Conservation (phyloP, 257 asterid species). For the Linderniella brevidens region DNA sequence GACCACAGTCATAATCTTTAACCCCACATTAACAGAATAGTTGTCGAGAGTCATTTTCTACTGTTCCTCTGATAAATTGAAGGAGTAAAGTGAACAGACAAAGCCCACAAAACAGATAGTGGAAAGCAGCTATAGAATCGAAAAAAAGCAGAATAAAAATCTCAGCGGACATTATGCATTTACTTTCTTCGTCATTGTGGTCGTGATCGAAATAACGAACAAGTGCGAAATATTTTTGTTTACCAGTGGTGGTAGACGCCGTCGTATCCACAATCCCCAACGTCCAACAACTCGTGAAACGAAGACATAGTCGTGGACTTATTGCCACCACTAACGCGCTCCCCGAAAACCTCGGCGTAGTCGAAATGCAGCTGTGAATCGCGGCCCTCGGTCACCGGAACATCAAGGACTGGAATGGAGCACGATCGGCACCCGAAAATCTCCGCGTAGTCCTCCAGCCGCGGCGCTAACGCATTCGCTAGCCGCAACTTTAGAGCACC, state of each 20-base stretch:
- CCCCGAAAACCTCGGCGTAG: conserved; percentile 63
- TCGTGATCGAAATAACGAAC: no score
- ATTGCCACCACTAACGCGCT: conserved; percentile 13
- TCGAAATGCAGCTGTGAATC: conserved; percentile 22
- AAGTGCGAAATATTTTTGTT: neutral
- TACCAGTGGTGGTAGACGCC: conserved; percentile 28
- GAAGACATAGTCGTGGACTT: conserved; percentile 26
- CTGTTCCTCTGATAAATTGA: no score
- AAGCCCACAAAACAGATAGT: no score
- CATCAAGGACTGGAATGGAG: conserved; percentile 69
- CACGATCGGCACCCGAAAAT: conserved; percentile 26
- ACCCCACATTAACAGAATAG: no score
- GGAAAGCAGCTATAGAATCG: no score
- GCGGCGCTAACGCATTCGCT: neutral
- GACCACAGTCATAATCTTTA: no score
- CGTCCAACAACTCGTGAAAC: conserved; percentile 17
- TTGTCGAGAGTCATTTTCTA: no score
- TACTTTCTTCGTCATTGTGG: no score
- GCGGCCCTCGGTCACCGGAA: conserved; percentile 25
- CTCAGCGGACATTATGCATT: no score
- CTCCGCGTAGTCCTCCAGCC: neutral
- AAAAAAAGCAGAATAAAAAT: no score
- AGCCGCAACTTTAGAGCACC: neutral
- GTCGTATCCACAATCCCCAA: conserved; percentile 17
- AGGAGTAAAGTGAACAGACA: no score